Evolutionary conservation across 805 yeast species (phyloP).

Genomic region (Sugiyamaella chiloensis): DNA sequence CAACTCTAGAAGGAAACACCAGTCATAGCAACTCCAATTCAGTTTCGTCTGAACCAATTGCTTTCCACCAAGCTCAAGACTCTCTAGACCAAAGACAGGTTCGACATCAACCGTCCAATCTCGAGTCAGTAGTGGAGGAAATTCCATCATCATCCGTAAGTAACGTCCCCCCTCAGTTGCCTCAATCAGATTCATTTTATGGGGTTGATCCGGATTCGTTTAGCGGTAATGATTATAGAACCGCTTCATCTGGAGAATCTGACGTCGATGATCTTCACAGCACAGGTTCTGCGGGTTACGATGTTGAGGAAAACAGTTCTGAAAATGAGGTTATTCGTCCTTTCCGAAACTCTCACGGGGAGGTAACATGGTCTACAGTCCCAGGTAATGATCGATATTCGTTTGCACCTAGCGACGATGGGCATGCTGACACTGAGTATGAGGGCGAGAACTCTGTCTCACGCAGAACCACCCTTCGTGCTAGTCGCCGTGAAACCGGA

Average conservation of each 20-base stretch:
- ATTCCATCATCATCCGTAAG: neutral
- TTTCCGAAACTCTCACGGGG: constrained; percentile 34
- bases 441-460: constrained; percentile 2
- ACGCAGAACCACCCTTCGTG: constrained; percentile 1
- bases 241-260: constrained; percentile 31
- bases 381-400: constrained; percentile 2
- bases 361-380: constrained; percentile 30
- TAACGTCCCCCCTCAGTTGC: neutral
- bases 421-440: constrained; percentile 1
- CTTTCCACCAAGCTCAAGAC: constrained; percentile 3
- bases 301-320: constrained; percentile 20
- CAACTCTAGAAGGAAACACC: constrained; percentile 26
- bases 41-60: constrained; percentile 2
- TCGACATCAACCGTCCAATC: constrained; percentile 1
- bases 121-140: constrained; percentile 11
- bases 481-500: constrained; percentile 31
- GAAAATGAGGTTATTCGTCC: constrained; percentile 25
- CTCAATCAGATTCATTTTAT: neutral
- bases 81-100: constrained; percentile 7
- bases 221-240: constrained; percentile 30
- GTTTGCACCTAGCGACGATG: constrained; percentile 9
- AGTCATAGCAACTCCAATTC: constrained; percentile 13
- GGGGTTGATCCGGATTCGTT: constrained; percentile 12
- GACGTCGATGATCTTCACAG: constrained; percentile 11
- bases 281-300: constrained; percentile 21